A percentile compares a stretch with the other conserved stretches of the same genome.
Evolutionary conservation across 345 rosid genomes (phyloP).

Genomic region (Salix purpurea): DNA sequence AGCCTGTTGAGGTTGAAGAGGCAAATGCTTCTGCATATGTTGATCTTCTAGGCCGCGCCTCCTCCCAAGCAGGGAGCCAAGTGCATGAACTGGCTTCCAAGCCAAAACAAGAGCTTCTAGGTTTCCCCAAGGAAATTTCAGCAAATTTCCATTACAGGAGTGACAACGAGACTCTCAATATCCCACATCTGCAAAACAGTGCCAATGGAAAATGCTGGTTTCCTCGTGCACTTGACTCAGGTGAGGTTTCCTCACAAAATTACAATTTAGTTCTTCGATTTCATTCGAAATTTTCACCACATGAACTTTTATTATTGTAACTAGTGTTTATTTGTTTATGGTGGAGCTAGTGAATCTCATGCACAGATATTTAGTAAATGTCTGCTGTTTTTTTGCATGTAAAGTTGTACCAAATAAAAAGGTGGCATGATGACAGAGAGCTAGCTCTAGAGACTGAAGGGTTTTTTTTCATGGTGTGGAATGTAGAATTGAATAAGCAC

Average conservation of each 20-base stretch:
- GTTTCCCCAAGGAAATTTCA: conserved; percentile 38
- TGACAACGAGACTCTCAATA: conserved; percentile 22
- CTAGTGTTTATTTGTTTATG: not conserved
- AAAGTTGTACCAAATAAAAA: not conserved
- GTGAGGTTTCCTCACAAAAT: conserved; percentile 34
- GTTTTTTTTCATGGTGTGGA: too few species aligned
- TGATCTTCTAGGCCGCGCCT: conserved; percentile 23
- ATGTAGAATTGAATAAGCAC: not conserved
- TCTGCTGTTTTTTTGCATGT: not conserved
- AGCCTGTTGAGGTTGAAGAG: conserved; percentile 61
- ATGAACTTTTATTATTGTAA: not conserved
- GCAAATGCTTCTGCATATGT: conserved; percentile 33
- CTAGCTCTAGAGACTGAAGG: not conserved
- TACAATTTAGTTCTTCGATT: conserved; percentile 9
- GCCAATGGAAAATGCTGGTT: conserved; percentile 38
- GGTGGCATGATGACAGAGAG: not conserved
- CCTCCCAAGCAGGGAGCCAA: conserved; percentile 34
- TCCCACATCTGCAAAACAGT: conserved; percentile 18
- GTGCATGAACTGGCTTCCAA: conserved; percentile 31
- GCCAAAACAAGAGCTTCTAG: conserved; percentile 32
- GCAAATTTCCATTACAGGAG: conserved; percentile 28
- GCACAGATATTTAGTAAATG: conserved; percentile 2
- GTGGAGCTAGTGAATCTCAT: conserved; percentile 5
- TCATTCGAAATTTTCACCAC: not conserved
- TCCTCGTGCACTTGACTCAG: conserved; percentile 44